These are phyloP conservation scores for Saccharomyces hybrid DNA, from an alignment of 1,139 yeast species.

Conservation along the genomic window DNA sequence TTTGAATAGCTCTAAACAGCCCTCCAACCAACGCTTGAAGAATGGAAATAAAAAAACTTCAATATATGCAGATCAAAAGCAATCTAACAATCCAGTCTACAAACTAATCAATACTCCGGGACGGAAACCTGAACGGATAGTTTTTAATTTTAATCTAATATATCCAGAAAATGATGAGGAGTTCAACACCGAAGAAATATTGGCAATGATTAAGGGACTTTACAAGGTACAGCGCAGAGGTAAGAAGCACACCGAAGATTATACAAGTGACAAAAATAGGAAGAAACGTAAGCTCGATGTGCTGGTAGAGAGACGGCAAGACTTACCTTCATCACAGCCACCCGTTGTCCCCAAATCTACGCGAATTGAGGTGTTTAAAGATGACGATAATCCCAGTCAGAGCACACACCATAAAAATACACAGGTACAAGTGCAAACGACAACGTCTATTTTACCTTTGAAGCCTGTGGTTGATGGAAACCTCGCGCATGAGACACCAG, in stretches of 20 bases:
- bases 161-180: slow-evolving; percentile 45
- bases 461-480: slow-evolving; percentile 16
- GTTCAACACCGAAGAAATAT: slow-evolving; percentile 51
- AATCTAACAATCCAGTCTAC: slow-evolving; percentile 28
- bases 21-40: neutral
- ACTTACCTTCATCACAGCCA: slow-evolving; percentile 4
- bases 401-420: neutral
- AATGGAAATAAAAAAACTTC: neutral
- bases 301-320: neutral
- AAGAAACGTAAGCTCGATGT: neutral
- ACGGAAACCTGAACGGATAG: slow-evolving; percentile 55
- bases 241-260: neutral
- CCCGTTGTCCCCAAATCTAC: neutral
- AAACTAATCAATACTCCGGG: slow-evolving; percentile 48
- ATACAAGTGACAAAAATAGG: neutral
- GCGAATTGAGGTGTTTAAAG: neutral
- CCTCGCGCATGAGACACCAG: slow-evolving; percentile 24
- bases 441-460: slow-evolving; percentile 27
- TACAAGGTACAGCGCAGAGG: slow-evolving; percentile 5
- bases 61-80: slow-evolving; percentile 9
- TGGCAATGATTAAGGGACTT: slow-evolving; percentile 41
- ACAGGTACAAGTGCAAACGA: slow-evolving; percentile 7
- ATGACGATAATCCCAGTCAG: neutral
- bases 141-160: slow-evolving; percentile 52
- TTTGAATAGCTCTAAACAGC: neutral